These are phyloP conservation scores for Urtica urens DNA, from an alignment of 306 rosid species.

Conservation along the genomic window DNA sequence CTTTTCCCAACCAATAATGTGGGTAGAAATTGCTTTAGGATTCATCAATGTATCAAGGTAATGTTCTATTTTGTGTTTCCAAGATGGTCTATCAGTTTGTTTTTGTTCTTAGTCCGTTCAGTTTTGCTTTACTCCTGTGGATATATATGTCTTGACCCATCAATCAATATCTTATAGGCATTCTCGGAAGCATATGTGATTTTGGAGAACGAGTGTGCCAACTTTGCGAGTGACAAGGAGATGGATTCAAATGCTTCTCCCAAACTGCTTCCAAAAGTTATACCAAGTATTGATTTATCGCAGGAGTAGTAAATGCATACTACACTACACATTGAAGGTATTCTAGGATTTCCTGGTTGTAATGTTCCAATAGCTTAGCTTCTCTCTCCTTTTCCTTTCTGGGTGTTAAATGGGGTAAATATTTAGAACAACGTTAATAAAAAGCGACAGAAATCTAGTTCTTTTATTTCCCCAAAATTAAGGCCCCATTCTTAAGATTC, in stretches of 20 bases:
- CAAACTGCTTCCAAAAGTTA: conserved; percentile 60
- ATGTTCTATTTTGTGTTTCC: conserved; percentile 4
- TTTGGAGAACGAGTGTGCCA: conserved; percentile 53
- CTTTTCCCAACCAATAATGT: conserved; percentile 82
- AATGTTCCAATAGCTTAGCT: too few relatives aligned
- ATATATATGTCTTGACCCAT: conserved; percentile 12
- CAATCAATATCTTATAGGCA: conserved; percentile 41
- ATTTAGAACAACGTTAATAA: too few relatives aligned
- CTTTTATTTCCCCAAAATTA: too few relatives aligned
- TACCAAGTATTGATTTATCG: conserved; percentile 54
- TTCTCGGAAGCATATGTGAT: conserved; percentile 74
- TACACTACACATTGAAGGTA: conserved; percentile 1
- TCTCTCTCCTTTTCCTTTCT: neutral
- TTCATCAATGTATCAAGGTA: conserved; percentile 98
- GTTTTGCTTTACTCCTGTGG: neutral
- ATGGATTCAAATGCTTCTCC: conserved; percentile 28
- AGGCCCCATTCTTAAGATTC: too few relatives aligned
- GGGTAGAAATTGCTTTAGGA: conserved; percentile 94
- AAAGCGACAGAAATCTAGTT: too few relatives aligned
- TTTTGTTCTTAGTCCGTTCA: neutral
- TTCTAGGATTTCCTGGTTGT: neutral
- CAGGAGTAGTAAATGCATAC: conserved; percentile 23
- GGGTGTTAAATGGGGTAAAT: too few relatives aligned
- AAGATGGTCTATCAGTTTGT: neutral
- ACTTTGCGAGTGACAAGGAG: conserved; percentile 40